Base-by-base conservation (phyloP, 2,329 filamentous ascomycete genomes). In the Chaetomiaceae sp. region DNA sequence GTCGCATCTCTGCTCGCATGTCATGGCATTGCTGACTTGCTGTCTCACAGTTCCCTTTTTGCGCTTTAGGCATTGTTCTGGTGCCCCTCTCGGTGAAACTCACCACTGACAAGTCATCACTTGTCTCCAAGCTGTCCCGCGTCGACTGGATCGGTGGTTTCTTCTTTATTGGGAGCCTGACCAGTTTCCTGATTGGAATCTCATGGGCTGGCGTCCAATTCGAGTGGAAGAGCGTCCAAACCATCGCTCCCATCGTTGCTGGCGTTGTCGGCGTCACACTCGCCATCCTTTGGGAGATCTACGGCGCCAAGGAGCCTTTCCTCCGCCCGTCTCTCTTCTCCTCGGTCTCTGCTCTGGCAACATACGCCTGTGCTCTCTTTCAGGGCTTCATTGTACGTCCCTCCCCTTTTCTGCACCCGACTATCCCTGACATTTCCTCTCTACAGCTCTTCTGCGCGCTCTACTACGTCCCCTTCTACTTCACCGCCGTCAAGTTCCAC, bases 121-220 rank as follows among this genome's bases (percentile, higher is more conserved):
- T 71, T 9, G 43, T 29, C 20, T 57, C 68, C 46, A 72, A 73
- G 50, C 60, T 74, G 8, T 54, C 52, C 19, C 66, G 72, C 0
- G 69, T 77, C 20, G 78, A 82, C 59, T 75, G 70, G 62, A 33
- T 74, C 2, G 78, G 77, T 3, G 72, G 71, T 1, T 59, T 68
- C n/a, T 52, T 78, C 11, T 73, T 80, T 59, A 74, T 74, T 1
- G 66, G 63, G 1, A 71, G 72, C 1, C 65, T 72, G 6, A 71
- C 74, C 9, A 66, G 72, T 5, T 69, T 79, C 15, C 71, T 80
- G 6, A 64, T 78, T 3, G 70, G 75, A 0, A 67, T 80, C n/a
- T 74, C 71, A 3, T 76, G 71, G 65, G 77, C 71, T 2, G 77
- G 77, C 3, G 67, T 71, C 2, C 64, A 71, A 38, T 70, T 72